These are phyloP conservation scores for Nepenthes alata DNA, from an alignment of 179 eudicot species.

Conservation along the genomic window DNA sequence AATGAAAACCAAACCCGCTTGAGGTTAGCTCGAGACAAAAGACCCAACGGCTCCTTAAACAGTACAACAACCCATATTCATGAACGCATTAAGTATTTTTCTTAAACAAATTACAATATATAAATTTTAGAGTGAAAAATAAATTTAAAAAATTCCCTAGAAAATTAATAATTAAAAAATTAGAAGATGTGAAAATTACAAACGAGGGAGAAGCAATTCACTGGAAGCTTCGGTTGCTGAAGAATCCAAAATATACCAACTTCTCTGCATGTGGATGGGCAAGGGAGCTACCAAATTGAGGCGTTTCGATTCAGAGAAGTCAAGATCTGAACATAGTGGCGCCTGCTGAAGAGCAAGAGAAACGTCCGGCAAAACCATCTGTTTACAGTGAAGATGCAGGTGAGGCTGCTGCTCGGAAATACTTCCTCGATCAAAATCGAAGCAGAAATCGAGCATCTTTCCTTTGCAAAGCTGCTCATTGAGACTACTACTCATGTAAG, in stretches of 20 bases:
- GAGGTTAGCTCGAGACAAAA: too few relatives aligned
- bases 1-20: too few relatives aligned
- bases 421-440: conserved; percentile 48
- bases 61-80: too few relatives aligned
- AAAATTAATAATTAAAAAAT: too few relatives aligned
- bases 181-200: too few relatives aligned
- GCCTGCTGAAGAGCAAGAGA: conserved; percentile 35
- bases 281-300: conserved; percentile 62
- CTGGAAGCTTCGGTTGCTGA: conserved; percentile 14
- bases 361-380: conserved; percentile 64
- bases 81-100: too few relatives aligned
- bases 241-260: conserved; percentile 58
- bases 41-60: too few relatives aligned
- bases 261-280: conserved; percentile 82
- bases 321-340: conserved; percentile 23
- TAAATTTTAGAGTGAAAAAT: too few relatives aligned
- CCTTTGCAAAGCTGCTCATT: conserved; percentile 11
- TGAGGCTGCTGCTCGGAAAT: conserved; percentile 49
- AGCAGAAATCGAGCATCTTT: conserved; percentile 17
- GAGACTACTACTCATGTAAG: conserved; percentile 5
- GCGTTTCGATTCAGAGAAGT: conserved; percentile 33
- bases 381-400: conserved; percentile 85
- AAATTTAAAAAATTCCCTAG: too few relatives aligned
- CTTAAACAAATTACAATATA: too few relatives aligned
- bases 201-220: neutral